Percentiles rank a stretch among this genome's conserved stretches.
phyloP scores from a whole-genome alignment of 106 monocot genomes.

The Gastrodia elata region DNA sequence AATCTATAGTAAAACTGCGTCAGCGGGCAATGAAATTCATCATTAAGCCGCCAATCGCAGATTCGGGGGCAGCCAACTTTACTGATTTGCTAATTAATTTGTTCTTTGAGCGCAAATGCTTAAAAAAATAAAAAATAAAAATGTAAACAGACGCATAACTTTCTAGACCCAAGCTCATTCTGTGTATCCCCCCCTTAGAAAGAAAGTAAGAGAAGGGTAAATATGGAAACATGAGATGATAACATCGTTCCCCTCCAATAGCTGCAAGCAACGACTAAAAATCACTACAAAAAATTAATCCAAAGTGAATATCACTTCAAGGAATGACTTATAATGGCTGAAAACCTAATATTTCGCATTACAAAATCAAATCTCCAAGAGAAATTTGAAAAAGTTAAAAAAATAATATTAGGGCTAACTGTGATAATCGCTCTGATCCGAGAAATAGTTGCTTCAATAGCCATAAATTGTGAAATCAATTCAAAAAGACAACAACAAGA shows the following conservation, averaged over 20 bases:
- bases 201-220: not conserved
- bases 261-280: not conserved
- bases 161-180: not conserved
- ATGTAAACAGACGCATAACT: not conserved
- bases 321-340: not conserved
- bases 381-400: not conserved
- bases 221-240: not conserved
- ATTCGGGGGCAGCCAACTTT: too few species aligned
- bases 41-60: too few species aligned
- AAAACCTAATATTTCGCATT: not conserved
- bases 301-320: not conserved
- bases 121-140: too few species aligned
- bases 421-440: not conserved
- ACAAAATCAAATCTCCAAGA: not conserved
- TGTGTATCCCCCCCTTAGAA: not conserved
- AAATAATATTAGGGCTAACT: not conserved
- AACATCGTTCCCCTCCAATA: not conserved
- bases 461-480: not conserved
- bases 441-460: not conserved
- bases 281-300: not conserved
- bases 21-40: too few species aligned
- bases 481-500: too few species aligned
- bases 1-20: too few species aligned
- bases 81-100: too few species aligned
- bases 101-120: too few species aligned